phyloP scores from a whole-genome alignment of 306 rosid species.

The Carpinus fangiana region DNA sequence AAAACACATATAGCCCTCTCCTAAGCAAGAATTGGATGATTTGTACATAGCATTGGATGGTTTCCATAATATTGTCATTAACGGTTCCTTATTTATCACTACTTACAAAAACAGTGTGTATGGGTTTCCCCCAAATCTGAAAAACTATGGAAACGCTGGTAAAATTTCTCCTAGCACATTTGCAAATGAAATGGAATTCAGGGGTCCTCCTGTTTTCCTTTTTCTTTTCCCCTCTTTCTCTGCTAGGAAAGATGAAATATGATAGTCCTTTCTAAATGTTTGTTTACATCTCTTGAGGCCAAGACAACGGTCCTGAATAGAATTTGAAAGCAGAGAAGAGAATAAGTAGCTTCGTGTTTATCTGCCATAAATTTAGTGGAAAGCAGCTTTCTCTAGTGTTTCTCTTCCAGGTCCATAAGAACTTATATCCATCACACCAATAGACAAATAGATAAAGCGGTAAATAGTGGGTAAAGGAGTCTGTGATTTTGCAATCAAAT shows the following conservation, averaged over 20 bases:
- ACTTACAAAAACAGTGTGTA: background rate
- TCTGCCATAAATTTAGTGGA: background rate
- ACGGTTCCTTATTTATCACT: background rate
- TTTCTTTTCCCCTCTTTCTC: background rate
- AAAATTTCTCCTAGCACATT: background rate
- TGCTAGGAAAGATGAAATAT: background rate
- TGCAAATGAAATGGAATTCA: background rate
- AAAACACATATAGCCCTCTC: background rate
- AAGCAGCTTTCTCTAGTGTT: background rate
- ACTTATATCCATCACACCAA: background rate
- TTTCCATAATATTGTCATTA: background rate
- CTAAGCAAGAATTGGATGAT: background rate
- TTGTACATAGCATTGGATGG: background rate
- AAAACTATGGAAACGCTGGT: background rate
- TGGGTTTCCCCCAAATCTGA: background rate
- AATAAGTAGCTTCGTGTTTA: background rate
- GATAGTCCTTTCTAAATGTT: background rate
- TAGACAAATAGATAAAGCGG: background rate
- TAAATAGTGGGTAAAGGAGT: background rate
- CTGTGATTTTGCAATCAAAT: background rate
- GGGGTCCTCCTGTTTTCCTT: background rate
- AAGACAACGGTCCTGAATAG: background rate
- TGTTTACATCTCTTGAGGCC: background rate
- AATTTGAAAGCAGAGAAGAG: background rate
- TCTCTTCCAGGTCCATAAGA: background rate